These are phyloP conservation scores for Tephrocybe rancida DNA, from an alignment of 768 basidiomycete genomes.

Conservation along the genomic window DNA sequence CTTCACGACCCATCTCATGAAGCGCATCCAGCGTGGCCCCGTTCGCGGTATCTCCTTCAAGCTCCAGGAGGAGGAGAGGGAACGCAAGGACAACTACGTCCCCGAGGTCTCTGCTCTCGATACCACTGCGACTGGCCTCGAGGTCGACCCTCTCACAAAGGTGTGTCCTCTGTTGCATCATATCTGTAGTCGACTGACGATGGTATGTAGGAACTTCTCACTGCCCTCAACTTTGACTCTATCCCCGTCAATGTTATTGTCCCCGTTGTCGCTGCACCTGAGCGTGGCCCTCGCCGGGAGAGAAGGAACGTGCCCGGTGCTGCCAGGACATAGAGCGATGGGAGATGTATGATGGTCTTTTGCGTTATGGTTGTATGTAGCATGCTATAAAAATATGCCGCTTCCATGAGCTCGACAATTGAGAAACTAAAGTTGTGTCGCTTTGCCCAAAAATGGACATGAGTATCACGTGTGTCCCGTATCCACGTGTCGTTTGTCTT, in stretches of 20 bases:
- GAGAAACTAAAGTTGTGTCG: too few species aligned
- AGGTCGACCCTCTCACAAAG: constrained; percentile 94
- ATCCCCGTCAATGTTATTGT: constrained; percentile 74
- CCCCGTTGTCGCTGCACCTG: constrained; percentile 65
- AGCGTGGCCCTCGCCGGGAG: constrained; percentile 74
- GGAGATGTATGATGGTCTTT: not conserved
- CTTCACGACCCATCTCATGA: constrained; percentile 99
- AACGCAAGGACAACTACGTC: constrained; percentile 99
- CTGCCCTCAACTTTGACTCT: constrained; percentile 92
- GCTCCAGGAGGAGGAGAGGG: constrained; percentile 99
- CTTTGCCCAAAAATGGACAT: too few species aligned
- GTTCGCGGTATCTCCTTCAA: constrained; percentile 99
- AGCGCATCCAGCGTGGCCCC: constrained; percentile 97
- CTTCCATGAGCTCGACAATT: not conserved
- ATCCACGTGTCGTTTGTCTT: constrained; percentile 2
- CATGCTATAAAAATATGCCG: constrained; percentile 17
- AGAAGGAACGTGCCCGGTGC: constrained; percentile 84
- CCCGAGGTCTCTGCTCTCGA: constrained; percentile 98
- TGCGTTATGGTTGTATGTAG: constrained; percentile 6
- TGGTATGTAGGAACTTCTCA: constrained; percentile 75
- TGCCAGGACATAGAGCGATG: constrained; percentile 41
- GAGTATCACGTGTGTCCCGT: constrained; percentile 1
- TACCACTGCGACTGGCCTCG: constrained; percentile 68
- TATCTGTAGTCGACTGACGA: not conserved
- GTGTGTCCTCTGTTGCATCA: constrained; percentile 46